These are phyloP conservation scores for Neurospora sp. DNA, from an alignment of 2,329 filamentous ascomycete species.

Conservation along the genomic window DNA sequence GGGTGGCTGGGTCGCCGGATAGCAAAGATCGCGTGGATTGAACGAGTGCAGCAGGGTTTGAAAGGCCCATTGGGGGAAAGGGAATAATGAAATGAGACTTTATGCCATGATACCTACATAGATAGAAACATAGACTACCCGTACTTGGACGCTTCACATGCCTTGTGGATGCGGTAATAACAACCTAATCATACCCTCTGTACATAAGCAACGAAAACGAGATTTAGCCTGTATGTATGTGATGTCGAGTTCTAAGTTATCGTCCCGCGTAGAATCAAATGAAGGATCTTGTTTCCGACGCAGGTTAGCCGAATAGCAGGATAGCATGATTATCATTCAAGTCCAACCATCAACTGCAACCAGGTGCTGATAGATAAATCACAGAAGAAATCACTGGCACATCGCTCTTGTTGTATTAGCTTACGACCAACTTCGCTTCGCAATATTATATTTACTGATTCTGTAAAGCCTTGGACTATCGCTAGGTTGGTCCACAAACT, in stretches of 20 bases:
- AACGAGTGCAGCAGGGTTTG: not conserved
- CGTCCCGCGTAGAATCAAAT: not conserved
- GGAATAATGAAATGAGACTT: not conserved
- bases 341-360: not conserved
- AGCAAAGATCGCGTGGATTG: conserved; percentile 20
- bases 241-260: not conserved
- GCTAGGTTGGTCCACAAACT: not conserved
- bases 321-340: not conserved
- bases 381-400: not conserved
- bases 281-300: not conserved
- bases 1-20: conserved; percentile 3
- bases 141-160: not conserved
- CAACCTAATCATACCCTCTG: not conserved
- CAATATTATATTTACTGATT: not conserved
- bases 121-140: not conserved
- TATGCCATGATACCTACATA: not conserved
- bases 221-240: not conserved
- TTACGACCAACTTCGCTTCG: not conserved
- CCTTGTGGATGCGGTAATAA: not conserved
- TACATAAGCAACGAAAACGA: not conserved
- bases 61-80: not conserved
- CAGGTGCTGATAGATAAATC: not conserved
- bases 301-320: not conserved
- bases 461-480: not conserved
- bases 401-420: not conserved